Evolutionary conservation across 2,329 filamentous ascomycete genomes (phyloP), one percentile per base, ranked within the genome.

Genomic region (Fusarium sulawesiense): DNA sequence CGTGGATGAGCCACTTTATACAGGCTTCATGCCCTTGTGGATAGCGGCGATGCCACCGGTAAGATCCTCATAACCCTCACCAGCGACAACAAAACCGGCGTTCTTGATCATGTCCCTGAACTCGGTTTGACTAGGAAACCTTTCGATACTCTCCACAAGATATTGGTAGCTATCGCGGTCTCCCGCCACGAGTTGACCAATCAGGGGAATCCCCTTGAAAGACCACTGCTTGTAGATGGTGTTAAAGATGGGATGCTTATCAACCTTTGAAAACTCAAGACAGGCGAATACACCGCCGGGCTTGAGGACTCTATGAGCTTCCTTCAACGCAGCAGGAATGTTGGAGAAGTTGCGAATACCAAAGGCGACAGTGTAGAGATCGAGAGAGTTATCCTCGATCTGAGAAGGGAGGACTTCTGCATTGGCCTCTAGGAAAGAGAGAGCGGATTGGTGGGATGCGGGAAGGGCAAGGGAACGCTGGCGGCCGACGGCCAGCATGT

Each of bases 151-250:
- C 86, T 99, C 96, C 12, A 99, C 96, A 12, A 99, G 86, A 81
- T 99, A 99, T 85, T 99, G 96, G 81, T 99, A 99, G 79, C 93
- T 97, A 77, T 97, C 95, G 60, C 95, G 86, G 79, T 99, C 97
- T 9, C 93, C 93, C 3, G 96, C 95, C 18, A 99, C 94, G 65
- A 99, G 78, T 82, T 99, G 95, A 4, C 96, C 97, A 76, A 99
- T 98, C 73, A 99, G 80, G 0, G 96, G 96, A 71, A 99, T 99
- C 14, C 93, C 94, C 64, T 90, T 87, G 80, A 99, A 99, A 66
- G 93, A 97, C 94, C 97, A 99, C 63, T 92, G 88, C 86, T 97
- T 97, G 82, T 99, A 99, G 3, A 95, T 80, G 20, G 90, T 89
- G 80, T 98, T 92, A 77, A 99, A 89, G 1, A 97, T 69, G 1